Evolutionary conservation across 2,329 filamentous ascomycete species (phyloP), one percentile per base, ranked within the genome.

Genomic region (Colletotrichum sp.): DNA sequence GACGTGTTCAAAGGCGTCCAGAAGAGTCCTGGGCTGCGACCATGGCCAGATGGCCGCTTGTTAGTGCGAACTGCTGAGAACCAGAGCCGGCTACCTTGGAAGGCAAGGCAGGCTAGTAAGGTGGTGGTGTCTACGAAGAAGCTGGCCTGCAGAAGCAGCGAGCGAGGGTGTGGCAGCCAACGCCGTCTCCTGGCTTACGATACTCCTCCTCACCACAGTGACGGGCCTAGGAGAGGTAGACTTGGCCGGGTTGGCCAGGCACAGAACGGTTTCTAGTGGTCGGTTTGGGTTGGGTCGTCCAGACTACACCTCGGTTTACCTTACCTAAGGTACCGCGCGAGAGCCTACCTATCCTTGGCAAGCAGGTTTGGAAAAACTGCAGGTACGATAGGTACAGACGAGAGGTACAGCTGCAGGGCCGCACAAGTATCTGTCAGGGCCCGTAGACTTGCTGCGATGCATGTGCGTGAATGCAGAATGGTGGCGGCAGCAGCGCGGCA

Each of bases 21-120:
- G 48, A 67, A 60, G 36, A 26, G 71, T 67, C 66, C 71, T 72
- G 68, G 72, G 62, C 72, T 67, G 52, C 52, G 72, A 62, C 68
- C 62, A 26, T 63, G 68, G 59, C 26, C 32, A 12, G 72, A 72
- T 39, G 72, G 72, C 62, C n/a, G 44, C 36, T 18, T 57, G 18
- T 63, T 75, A 57, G 69, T 75, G 68, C 68, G 62, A 75, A 75
- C 69, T 72, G 72, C 60, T 72, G 69, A 59, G 24, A 72, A 18
- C 39, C 52, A 57, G 68, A 67, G 62, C 62, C 52, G 34, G 16
- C 34, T 67, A 55, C 68, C 32, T 44, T 39, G 26, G 44, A 48
- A 48, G 44, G 44, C 10, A 48, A 48, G 44, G 44, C 44, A 48
- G 44, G 44, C 44, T 48, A 48, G n/a, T 22, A 22, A 48, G 44